Percentiles rank a stretch among this genome's conserved stretches.
Conservation (phyloP, 495 filamentous ascomycete species). For the Trichoderma reesei region DNA sequence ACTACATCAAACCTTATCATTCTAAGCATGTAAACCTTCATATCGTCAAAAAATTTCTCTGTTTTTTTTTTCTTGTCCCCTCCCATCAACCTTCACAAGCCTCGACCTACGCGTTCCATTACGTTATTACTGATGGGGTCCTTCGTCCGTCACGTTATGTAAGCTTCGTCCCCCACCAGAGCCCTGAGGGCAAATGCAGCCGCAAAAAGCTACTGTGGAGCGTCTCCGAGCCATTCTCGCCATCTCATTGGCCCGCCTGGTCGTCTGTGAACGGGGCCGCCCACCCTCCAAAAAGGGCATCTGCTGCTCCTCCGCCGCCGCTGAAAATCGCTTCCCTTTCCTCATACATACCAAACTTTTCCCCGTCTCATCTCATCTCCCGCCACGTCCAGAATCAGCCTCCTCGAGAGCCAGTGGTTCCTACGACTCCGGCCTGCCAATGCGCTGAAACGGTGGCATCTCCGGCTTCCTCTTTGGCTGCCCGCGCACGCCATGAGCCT, state of each 20-base stretch:
- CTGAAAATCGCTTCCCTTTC: neutral
- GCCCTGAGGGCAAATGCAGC: neutral
- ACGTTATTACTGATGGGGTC: neutral
- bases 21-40: no score
- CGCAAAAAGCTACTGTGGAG: slow-evolving; percentile 2
- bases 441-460: slow-evolving; percentile 7
- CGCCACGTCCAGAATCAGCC: neutral
- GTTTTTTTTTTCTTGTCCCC: neutral
- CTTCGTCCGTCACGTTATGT: neutral
- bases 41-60: no score
- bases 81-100: neutral
- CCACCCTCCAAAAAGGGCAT: slow-evolving; percentile 2
- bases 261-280: neutral
- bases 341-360: neutral
- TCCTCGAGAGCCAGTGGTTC: neutral
- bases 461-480: slow-evolving; percentile 6
- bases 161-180: neutral
- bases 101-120: no score
- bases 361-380: neutral
- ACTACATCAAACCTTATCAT: no score
- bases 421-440: slow-evolving; percentile 1
- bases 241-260: neutral
- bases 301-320: neutral
- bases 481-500: slow-evolving; percentile 7
- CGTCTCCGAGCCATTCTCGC: neutral